These are phyloP conservation scores for Eucalyptus polybractea DNA, from an alignment of 345 rosid species.

Conservation along the genomic window DNA sequence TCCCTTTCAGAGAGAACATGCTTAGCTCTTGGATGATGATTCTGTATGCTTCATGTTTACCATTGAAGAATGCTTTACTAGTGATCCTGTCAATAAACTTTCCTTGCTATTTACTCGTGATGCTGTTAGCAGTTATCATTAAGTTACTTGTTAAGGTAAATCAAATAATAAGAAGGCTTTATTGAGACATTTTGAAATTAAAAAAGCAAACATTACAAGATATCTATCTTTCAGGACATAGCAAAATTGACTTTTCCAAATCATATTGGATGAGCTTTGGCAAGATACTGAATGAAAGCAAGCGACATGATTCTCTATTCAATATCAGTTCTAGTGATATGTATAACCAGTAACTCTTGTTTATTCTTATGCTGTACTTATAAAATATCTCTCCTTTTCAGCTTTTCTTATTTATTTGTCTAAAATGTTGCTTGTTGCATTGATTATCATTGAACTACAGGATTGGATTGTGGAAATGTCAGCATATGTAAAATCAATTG, in stretches of 20 bases:
- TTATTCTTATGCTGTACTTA: too few relatives aligned
- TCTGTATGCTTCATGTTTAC: not conserved
- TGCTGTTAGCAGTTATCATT: not conserved
- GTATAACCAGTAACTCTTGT: not conserved
- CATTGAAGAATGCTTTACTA: not conserved
- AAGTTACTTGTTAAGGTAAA: not conserved
- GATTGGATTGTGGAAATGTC: constrained; percentile 93
- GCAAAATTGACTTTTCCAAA: not conserved
- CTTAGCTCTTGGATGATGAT: not conserved
- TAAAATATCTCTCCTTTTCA: not conserved
- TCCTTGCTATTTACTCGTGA: not conserved
- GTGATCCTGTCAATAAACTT: not conserved
- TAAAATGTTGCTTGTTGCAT: not conserved
- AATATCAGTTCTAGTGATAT: not conserved
- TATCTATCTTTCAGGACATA: not conserved
- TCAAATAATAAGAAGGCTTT: not conserved
- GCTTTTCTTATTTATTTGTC: not conserved
- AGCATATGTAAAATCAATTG: constrained; percentile 69
- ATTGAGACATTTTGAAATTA: not conserved
- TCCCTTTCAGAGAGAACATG: not conserved
- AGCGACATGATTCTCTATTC: not conserved
- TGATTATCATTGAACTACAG: constrained; percentile 20
- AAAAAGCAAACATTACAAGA: not conserved
- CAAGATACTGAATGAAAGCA: not conserved
- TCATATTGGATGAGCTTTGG: not conserved